These are phyloP conservation scores for Dendrobium catenatum DNA, from an alignment of 106 monocot genomes.

Conservation along the genomic window DNA sequence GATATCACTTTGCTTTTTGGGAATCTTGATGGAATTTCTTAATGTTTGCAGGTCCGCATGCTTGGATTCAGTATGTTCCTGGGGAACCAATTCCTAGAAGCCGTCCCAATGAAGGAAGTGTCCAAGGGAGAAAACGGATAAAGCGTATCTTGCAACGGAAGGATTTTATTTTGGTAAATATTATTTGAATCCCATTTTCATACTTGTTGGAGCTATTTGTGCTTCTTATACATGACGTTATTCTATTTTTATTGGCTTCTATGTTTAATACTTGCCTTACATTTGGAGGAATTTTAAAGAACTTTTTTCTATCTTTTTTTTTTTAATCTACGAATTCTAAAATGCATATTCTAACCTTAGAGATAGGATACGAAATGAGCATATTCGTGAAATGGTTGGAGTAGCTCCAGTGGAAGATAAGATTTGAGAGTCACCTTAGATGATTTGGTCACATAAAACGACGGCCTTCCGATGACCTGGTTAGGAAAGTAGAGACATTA, in stretches of 20 bases:
- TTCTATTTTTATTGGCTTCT: neutral
- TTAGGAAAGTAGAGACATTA: too few species aligned
- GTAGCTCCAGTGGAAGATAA: too few species aligned
- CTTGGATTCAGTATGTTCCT: constrained; percentile 82
- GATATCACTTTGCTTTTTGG: neutral
- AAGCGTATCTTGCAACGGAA: constrained; percentile 76
- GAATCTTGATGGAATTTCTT: neutral
- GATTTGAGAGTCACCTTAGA: too few species aligned
- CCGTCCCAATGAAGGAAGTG: constrained; percentile 90
- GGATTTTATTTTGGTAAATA: constrained; percentile 73
- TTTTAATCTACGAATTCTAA: neutral
- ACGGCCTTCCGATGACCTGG: too few species aligned
- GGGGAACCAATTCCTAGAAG: constrained; percentile 80
- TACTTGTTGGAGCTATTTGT: neutral
- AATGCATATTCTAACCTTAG: too few species aligned
- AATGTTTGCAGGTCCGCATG: constrained; percentile 62
- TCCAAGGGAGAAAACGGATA: constrained; percentile 64
- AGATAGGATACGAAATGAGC: too few species aligned
- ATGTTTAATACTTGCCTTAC: neutral
- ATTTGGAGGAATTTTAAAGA: neutral
- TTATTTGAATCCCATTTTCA: neutral
- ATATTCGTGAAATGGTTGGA: too few species aligned
- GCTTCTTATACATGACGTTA: neutral
- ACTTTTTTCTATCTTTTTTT: neutral
- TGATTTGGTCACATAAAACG: too few species aligned